phyloP scores from a whole-genome alignment of 2,329 filamentous ascomycete species.

The Diaporthe ampelina region DNA sequence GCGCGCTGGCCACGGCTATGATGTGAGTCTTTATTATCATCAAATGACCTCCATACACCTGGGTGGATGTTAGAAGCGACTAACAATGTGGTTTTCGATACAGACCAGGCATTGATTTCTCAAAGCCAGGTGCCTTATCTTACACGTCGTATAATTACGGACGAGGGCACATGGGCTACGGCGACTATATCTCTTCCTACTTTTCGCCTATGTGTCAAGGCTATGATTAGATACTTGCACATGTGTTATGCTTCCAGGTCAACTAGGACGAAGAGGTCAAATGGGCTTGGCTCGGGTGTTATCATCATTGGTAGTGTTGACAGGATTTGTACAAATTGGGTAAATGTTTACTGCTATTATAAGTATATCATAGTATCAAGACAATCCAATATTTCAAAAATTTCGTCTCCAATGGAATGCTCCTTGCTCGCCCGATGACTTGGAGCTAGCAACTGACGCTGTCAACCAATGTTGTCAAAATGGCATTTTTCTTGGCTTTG shows the following conservation, averaged over 20 bases:
- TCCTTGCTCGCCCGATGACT: no score
- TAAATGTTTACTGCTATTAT: neutral
- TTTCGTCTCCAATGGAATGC: neutral
- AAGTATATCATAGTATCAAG: neutral
- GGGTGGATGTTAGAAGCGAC: no score
- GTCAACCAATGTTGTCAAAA: neutral
- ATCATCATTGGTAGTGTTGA: neutral
- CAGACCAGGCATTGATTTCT: slow-evolving; percentile 30
- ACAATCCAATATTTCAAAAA: neutral
- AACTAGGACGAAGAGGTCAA: neutral
- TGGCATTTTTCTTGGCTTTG: neutral
- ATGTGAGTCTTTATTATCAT: neutral
- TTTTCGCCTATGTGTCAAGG: slow-evolving; percentile 35
- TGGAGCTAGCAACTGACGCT: neutral
- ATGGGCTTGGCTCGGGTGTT: neutral
- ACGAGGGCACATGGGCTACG: slow-evolving; percentile 26
- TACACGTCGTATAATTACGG: slow-evolving; percentile 39
- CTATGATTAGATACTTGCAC: neutral
- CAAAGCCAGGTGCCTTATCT: slow-evolving; percentile 35
- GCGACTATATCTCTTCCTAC: slow-evolving; percentile 39
- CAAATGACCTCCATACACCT: no score
- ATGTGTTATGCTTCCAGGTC: no score
- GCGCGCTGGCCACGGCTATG: slow-evolving; percentile 20
- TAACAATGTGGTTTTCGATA: neutral
- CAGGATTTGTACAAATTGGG: neutral